These are phyloP conservation scores for Apiospora kogelbergensis DNA, from an alignment of 2,329 filamentous ascomycete genomes.

Conservation along the genomic window DNA sequence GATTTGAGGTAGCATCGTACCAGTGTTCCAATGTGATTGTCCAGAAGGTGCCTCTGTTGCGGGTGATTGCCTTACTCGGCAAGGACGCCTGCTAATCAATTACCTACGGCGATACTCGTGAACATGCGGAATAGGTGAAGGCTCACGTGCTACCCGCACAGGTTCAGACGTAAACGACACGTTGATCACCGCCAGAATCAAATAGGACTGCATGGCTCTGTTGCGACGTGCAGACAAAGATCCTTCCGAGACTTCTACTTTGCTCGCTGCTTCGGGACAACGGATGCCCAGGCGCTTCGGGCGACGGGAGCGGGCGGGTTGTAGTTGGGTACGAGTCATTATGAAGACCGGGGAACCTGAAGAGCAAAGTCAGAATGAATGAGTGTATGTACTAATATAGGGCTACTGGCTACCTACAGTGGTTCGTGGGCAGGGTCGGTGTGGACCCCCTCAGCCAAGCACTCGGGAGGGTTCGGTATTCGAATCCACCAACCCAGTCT, in stretches of 20 bases:
- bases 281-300: background rate
- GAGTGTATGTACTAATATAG: background rate
- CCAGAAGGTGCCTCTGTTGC: background rate
- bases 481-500: background rate
- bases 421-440: background rate
- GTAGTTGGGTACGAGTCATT: background rate
- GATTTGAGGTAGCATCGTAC: background rate
- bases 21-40: background rate
- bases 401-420: no score
- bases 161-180: background rate
- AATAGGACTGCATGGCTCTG: background rate
- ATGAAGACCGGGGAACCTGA: background rate
- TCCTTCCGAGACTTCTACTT: no score
- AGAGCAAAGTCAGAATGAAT: background rate
- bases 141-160: no score
- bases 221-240: background rate
- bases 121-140: background rate
- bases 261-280: background rate
- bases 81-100: background rate
- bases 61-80: background rate
- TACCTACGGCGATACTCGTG: background rate
- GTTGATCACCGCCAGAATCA: background rate
- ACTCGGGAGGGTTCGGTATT: conserved; percentile 9
- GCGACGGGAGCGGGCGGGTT: background rate
- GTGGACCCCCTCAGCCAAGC: background rate